Base-by-base conservation (phyloP, 768 basidiomycete species). In the Agrocybe chaxingu region DNA sequence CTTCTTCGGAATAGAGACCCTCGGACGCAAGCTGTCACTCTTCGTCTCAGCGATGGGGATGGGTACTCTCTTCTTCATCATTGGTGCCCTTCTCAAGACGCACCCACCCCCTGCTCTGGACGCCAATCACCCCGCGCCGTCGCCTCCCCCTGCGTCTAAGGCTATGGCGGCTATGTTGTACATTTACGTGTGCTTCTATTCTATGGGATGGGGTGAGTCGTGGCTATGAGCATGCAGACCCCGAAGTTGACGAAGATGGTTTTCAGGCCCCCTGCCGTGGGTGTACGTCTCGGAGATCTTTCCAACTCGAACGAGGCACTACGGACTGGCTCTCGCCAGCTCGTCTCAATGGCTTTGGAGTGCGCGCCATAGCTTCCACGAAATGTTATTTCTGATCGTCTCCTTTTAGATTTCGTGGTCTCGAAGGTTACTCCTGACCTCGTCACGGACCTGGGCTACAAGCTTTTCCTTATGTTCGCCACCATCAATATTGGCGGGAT, bases 131-230 rank as follows among this genome's bases (percentile, higher is more conserved):
- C 53, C 60, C 3, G 56, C 65, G n/a, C 59, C 70, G 6, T 62
- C 61, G 3, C 76, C 79, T 0, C 62, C 84, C 0, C 73, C 81
- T 0, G 75, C 86, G 69, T 70, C 86, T 1, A 82, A 86, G 63
- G 92, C 77, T 1, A 93, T 92, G 91, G 90, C 91, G 3, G 88
- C 82, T 1, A 81, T 91, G 81, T 67, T 93, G 29, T 94, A 93
- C 62, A 80, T 93, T 47, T 94, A 89, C 59, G 89, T 92, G 38
- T 85, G 84, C 64, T 92, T 92, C 67, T 93, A 92, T 66, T 88
- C 85, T 3, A 86, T 92, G 81, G 89, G 88, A 35, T 90, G 88
- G 84, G 91, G 89, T 70, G 46, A 52, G 69, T 58, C 24, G 1
- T 24, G 24, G 24, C 29, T 39, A 35, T 34, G 18, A 18, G 7